Percentiles rank a stretch among this genome's conserved stretches.
Conservation (phyloP, 805 yeast genomes). For the Saccharomycopsis amapae region DNA sequence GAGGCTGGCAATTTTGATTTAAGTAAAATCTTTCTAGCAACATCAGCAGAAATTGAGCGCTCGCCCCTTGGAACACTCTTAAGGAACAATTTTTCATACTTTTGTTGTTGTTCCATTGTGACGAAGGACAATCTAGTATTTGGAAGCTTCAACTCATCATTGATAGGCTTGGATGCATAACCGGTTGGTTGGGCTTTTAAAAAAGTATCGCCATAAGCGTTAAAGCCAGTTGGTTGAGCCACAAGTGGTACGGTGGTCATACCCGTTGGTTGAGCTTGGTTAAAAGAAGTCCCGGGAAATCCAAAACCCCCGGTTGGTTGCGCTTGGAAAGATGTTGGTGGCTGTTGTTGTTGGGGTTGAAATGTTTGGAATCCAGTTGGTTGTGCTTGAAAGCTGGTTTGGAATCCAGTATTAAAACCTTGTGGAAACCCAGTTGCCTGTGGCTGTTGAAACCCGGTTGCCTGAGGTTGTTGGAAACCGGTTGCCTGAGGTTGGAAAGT, state of each 20-base stretch:
- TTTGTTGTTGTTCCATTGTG: constrained; percentile 76
- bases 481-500: constrained; percentile 16
- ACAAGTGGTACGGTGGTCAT: constrained; percentile 23
- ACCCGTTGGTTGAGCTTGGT: constrained; percentile 31
- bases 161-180: constrained; percentile 39
- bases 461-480: constrained; percentile 22
- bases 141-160: constrained; percentile 59
- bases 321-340: constrained; percentile 23
- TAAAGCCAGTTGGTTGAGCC: constrained; percentile 29
- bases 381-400: constrained; percentile 22
- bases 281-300: constrained; percentile 10
- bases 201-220: constrained; percentile 20
- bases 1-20: constrained; percentile 72
- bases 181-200: constrained; percentile 37
- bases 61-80: constrained; percentile 57
- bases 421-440: constrained; percentile 23
- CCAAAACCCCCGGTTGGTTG: constrained; percentile 28
- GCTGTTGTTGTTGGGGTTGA: constrained; percentile 23
- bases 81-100: constrained; percentile 78
- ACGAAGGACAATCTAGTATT: constrained; percentile 75
- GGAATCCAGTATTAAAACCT: constrained; percentile 25
- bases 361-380: constrained; percentile 26
- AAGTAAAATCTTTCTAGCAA: constrained; percentile 73
- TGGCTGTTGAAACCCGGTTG: constrained; percentile 11
- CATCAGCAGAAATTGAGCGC: constrained; percentile 51